Evolutionary conservation across 2,329 filamentous ascomycete genomes (phyloP).

Genomic region (Ceratocystis cubensis): DNA sequence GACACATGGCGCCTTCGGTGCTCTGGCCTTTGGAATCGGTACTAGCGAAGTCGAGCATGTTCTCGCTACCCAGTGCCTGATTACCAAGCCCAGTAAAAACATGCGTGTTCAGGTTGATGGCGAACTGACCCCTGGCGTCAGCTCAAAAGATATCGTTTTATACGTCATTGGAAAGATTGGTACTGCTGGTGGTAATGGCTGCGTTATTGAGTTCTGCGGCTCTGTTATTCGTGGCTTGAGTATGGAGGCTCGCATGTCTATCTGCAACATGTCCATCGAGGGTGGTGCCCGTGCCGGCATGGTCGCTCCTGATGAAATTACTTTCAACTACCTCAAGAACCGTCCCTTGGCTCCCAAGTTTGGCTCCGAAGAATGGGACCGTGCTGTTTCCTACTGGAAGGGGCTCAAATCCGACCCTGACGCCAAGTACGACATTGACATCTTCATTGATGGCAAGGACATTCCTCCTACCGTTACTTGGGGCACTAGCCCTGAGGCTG

Average conservation of each 20-base stretch:
- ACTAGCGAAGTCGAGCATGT: slow-evolving; percentile 98
- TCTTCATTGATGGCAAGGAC: slow-evolving; percentile 84
- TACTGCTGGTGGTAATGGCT: slow-evolving; percentile 85
- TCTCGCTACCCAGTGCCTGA: slow-evolving; percentile 86
- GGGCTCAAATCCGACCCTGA: slow-evolving; percentile 73
- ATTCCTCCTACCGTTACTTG: slow-evolving; percentile 89
- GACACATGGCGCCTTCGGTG: slow-evolving; percentile 91
- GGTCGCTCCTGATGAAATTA: slow-evolving; percentile 88
- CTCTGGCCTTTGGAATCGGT: slow-evolving; percentile 91
- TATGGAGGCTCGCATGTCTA: slow-evolving; percentile 97
- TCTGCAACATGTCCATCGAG: slow-evolving; percentile 99
- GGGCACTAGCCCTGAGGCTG: slow-evolving; percentile 94
- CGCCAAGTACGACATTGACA: slow-evolving; percentile 79
- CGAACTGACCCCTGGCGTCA: slow-evolving; percentile 77
- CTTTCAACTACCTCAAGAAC: slow-evolving; percentile 90
- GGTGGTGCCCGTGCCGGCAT: slow-evolving; percentile 89
- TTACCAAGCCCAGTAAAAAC: slow-evolving; percentile 93
- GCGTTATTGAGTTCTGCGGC: slow-evolving; percentile 94
- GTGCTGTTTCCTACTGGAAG: slow-evolving; percentile 78
- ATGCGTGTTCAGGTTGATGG: slow-evolving; percentile 96
- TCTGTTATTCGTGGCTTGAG: slow-evolving; percentile 80
- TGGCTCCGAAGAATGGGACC: slow-evolving; percentile 79
- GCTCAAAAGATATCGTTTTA: slow-evolving; percentile 89
- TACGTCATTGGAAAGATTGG: slow-evolving; percentile 89
- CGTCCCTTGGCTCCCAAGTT: slow-evolving; percentile 75